These are phyloP conservation scores for Ceratocystis papillata DNA, from an alignment of 2,329 filamentous ascomycete species.

Conservation along the genomic window DNA sequence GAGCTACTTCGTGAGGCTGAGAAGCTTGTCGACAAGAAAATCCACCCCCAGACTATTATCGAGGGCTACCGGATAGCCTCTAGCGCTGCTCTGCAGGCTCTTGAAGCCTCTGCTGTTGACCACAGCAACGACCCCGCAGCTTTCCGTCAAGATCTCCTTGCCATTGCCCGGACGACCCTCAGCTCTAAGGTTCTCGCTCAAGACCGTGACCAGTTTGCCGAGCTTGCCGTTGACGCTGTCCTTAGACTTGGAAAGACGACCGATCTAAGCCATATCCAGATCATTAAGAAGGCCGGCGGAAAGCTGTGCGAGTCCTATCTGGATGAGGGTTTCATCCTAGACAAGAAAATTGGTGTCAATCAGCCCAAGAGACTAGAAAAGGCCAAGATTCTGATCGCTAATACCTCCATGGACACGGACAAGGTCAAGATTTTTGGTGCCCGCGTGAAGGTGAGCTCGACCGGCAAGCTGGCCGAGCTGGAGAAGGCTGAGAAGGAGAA, in stretches of 20 bases:
- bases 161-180: slow-evolving; percentile 88
- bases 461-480: slow-evolving; percentile 92
- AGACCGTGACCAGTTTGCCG: slow-evolving; percentile 82
- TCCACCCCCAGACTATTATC: slow-evolving; percentile 98
- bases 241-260: slow-evolving; percentile 79
- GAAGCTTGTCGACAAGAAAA: slow-evolving; percentile 94
- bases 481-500: slow-evolving; percentile 98
- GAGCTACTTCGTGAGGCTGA: slow-evolving; percentile 94
- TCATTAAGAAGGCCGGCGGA: slow-evolving; percentile 98
- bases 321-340: slow-evolving; percentile 94
- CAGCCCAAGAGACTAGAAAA: slow-evolving; percentile 96
- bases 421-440: slow-evolving; percentile 99
- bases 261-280: slow-evolving; percentile 94
- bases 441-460: slow-evolving; percentile 89
- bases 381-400: slow-evolving; percentile 94
- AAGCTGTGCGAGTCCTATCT: slow-evolving; percentile 97
- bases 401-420: slow-evolving; percentile 98
- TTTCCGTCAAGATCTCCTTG: slow-evolving; percentile 79
- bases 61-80: slow-evolving; percentile 98
- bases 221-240: slow-evolving; percentile 82
- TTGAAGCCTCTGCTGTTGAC: slow-evolving; percentile 77
- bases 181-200: slow-evolving; percentile 96
- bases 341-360: slow-evolving; percentile 98
- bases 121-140: slow-evolving; percentile 72
- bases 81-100: slow-evolving; percentile 69